A percentile compares a stretch with the other conserved stretches of the same genome.
phyloP scores from a whole-genome alignment of 2,329 filamentous ascomycete species.

The Fusarium lateritium region DNA sequence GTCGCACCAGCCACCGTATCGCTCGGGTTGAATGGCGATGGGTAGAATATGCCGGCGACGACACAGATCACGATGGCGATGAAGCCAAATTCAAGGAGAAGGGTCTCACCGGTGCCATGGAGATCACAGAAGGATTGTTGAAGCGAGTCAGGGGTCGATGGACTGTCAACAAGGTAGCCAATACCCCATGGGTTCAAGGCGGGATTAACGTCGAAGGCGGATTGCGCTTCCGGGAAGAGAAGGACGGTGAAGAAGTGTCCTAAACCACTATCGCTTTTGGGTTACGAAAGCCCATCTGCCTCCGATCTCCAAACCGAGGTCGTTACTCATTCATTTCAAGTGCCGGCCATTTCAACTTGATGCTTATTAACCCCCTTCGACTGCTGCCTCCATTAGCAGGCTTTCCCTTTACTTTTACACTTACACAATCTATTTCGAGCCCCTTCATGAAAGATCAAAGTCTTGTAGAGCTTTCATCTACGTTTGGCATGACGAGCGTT shows the following conservation, averaged over 20 bases:
- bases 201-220: slow-evolving; percentile 79
- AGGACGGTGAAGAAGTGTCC: slow-evolving; percentile 68
- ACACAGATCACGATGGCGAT: slow-evolving; percentile 86
- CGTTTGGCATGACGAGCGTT: slow-evolving; percentile 13
- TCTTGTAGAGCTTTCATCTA: slow-evolving; percentile 5
- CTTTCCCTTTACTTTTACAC: slow-evolving; percentile 24
- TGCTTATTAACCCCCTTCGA: slow-evolving; percentile 1
- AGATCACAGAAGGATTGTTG: slow-evolving; percentile 86
- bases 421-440: slow-evolving; percentile 24
- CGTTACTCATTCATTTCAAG: slow-evolving; percentile 9
- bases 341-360: slow-evolving; percentile 9
- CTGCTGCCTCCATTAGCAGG: background rate
- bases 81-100: slow-evolving; percentile 72
- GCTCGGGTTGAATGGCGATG: slow-evolving; percentile 96
- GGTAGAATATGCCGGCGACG: slow-evolving; percentile 86
- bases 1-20: slow-evolving; percentile 92
- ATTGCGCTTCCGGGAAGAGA: slow-evolving; percentile 71
- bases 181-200: slow-evolving; percentile 80
- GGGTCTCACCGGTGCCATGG: slow-evolving; percentile 81
- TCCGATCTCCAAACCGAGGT: background rate
- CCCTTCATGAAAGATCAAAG: slow-evolving; percentile 17
- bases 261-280: slow-evolving; percentile 23
- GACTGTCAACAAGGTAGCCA: slow-evolving; percentile 80
- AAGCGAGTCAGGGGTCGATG: slow-evolving; percentile 86
- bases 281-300: background rate